Evolutionary conservation across 179 eudicot species (phyloP), one percentile per base, ranked within the genome.

Genomic region (Beta lomatogona): DNA sequence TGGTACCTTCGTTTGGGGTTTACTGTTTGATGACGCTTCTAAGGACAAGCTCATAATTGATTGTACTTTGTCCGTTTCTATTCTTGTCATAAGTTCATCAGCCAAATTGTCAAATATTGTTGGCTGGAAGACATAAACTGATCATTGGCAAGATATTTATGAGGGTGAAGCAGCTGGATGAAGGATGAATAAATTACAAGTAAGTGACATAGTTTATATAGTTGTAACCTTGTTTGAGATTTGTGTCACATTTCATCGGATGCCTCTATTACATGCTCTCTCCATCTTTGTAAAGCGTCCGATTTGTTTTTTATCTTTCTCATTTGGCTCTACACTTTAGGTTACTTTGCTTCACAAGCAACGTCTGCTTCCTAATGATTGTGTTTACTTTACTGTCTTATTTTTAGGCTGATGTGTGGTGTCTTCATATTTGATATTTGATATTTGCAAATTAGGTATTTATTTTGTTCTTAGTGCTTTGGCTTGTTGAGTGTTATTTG

Each of bases 151-250:
- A 71, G 41, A 71, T 50, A 18, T 19, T 48, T n/a, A n/a, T 71
- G 76, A 52, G 76, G 46, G 44, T 73, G 76, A 73, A 73, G 76
- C 76, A 73, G 76, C 76, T 73, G 76, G 76, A 73, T 73, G 60
- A 73, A 73, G 59, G 75, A 45, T 21, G 36, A 22, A 71, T 71
- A 50, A 44, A 52, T 36, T 15, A 73, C 76, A 73, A 53, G 76
- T 73, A 73, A 73, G 76, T 73, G 19, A 11, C 60, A 71, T 71
- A 53, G 76, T 73, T 21, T 73, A 13, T 73, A 53, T 73, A 53
- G 60, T 28, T 53, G 44, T 53, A 52, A 73, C 76, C 76, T 52
- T 52, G 45, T 52, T 73, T 52, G 25, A 13, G 76, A 22, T 73
- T 13, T 71, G 16, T 73, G 60, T 48, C 57, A 46, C 75, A 71